Base-by-base conservation (phyloP, 2,329 filamentous ascomycete species). In the Cryphonectria nitschkei region DNA sequence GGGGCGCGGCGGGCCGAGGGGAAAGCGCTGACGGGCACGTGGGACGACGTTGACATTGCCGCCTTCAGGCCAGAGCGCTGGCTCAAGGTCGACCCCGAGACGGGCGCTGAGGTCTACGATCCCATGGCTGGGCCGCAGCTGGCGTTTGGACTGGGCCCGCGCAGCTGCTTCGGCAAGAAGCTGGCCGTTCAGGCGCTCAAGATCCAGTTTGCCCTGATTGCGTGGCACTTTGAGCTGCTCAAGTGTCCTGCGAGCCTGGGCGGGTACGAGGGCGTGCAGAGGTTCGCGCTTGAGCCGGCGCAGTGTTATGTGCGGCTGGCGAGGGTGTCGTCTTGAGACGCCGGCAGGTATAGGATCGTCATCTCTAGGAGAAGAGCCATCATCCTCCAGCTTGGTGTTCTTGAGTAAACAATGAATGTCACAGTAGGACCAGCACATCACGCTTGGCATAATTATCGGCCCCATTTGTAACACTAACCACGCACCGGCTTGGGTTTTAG, bases 151-250 rank as follows among this genome's bases (percentile, higher is more conserved):
- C 60, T 77, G 7, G 82, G 82, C 0, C 76, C 78, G 3, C 74
- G 82, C 2, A 79, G 78, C 1, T 84, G 82, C 68, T 83, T 79
- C 65, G 82, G 82, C 0, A 77, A 77, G 68, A 78, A 75, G 72
- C 71, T 83, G 70, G 82, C 80, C 1, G 77, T 80, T 50, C 56
- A 82, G 52, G 76, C 81, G 72, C 46, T 84, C 72, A 75, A 77
- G 43, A 78, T 81, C 26, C 71, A 79, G 61, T 74, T 81, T 22
- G 19, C 46, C 19, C 46, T 52, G 19, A 73, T 82, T 41, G 75
- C 80, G 19, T 83, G 81, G 82, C 77, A 79, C 63, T 83, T 83
- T 73, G 75, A 80, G 70, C 68, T 81, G 66, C 62, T 73, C n/a
- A 78, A 43, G 75, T 80, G n/a, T 77, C 78, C 68, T 5, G n/a